A percentile compares a stretch with the other conserved stretches of the same genome.
phyloP scores from a whole-genome alignment of 495 filamentous ascomycete genomes.

The Penicillium antarcticum region DNA sequence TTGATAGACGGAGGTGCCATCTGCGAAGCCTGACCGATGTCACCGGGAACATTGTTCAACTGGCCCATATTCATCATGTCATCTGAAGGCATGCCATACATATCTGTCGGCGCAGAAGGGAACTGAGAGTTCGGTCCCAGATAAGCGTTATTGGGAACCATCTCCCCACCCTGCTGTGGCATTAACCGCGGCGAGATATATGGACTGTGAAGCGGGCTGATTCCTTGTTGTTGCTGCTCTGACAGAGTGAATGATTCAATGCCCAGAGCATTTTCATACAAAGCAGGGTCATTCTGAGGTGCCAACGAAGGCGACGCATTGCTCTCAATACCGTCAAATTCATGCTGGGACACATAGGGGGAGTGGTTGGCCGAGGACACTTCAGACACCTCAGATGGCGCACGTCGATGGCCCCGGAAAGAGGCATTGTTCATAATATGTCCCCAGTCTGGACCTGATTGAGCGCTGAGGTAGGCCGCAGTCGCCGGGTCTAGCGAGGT shows the following conservation, averaged over 20 bases:
- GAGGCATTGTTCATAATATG: conserved; percentile 57
- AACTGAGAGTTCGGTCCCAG: conserved; percentile 43
- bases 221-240: conserved; percentile 60
- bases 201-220: conserved; percentile 80
- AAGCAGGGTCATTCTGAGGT: conserved; percentile 62
- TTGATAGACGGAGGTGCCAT: conserved; percentile 88
- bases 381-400: conserved; percentile 89
- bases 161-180: conserved; percentile 63
- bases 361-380: conserved; percentile 79
- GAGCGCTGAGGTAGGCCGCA: conserved; percentile 64
- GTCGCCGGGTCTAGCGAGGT: conserved; percentile 78
- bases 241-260: conserved; percentile 81
- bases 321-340: conserved; percentile 72
- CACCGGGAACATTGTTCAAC: conserved; percentile 37
- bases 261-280: conserved; percentile 75
- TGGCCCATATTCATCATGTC: conserved; percentile 22
- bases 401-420: conserved; percentile 75
- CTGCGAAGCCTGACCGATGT: conserved; percentile 67
- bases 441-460: conserved; percentile 61
- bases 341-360: conserved; percentile 73
- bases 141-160: conserved; percentile 43
- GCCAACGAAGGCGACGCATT: conserved; percentile 77
- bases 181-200: conserved; percentile 79
- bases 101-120: conserved; percentile 47
- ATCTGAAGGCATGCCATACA: conserved; percentile 48